Conservation (phyloP, 2,329 filamentous ascomycete genomes). For the Dactylellina parvicollis region DNA sequence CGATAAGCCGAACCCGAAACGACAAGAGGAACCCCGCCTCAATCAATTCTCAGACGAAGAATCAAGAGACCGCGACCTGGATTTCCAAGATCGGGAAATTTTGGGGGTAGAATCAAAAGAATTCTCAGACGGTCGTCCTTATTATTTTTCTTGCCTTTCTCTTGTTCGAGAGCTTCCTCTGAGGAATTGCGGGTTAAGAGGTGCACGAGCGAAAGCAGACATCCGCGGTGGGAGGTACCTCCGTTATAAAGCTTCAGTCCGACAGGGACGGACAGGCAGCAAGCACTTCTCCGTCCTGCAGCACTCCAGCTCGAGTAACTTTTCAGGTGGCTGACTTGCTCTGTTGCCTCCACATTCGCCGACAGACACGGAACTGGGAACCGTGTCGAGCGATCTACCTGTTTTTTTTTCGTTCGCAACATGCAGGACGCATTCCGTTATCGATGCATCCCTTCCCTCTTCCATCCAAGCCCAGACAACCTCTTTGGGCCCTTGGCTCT, state of each 20-base stretch:
- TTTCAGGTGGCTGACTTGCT: conserved; percentile 9
- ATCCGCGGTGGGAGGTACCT: conserved; percentile 39
- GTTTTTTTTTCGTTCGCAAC: conserved; percentile 36
- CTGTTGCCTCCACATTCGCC: conserved; percentile 3
- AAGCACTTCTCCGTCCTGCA: neutral
- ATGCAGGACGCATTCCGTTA: conserved; percentile 53
- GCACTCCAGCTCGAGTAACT: too few species aligned
- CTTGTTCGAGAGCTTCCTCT: conserved; percentile 3
- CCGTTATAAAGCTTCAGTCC: conserved; percentile 35
- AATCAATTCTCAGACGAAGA: neutral
- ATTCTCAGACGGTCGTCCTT: neutral
- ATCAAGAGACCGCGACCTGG: neutral
- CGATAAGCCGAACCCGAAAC: too few species aligned
- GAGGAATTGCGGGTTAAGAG: conserved; percentile 7
- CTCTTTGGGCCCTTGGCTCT: conserved; percentile 6
- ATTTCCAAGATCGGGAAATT: conserved; percentile 3
- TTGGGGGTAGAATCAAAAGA: neutral
- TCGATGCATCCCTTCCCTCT: conserved; percentile 37
- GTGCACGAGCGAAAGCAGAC: neutral
- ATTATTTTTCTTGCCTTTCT: too few species aligned
- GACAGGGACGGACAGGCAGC: neutral
- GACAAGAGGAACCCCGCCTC: conserved; percentile 25
- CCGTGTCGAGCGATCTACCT: conserved; percentile 20
- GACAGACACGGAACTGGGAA: conserved; percentile 12
- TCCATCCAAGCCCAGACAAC: neutral